These are phyloP conservation scores for Aspergillus clavatus DNA, from an alignment of 2,329 filamentous ascomycete species.

Conservation along the genomic window DNA sequence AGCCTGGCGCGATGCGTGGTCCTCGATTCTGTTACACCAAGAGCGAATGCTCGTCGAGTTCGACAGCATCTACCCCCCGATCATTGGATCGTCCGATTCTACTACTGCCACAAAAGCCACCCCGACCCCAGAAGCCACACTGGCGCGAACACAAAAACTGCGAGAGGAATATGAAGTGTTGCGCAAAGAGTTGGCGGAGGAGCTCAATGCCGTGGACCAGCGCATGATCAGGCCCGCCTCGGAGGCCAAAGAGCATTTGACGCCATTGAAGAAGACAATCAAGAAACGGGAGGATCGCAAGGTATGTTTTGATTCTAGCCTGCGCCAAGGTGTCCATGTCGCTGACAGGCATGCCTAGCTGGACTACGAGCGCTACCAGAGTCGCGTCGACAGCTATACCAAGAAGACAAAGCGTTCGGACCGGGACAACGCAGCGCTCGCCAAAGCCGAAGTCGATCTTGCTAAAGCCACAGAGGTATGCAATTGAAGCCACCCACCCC, in stretches of 20 bases:
- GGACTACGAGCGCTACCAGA: conserved; percentile 74
- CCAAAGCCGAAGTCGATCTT: conserved; percentile 68
- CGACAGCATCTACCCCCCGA: conserved; percentile 70
- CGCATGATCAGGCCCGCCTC: conserved; percentile 66
- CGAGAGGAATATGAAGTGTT: conserved; percentile 66
- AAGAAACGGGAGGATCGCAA: conserved; percentile 81
- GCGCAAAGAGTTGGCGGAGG: conserved; percentile 65
- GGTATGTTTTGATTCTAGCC: conserved; percentile 29
- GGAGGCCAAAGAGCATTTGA: conserved; percentile 63
- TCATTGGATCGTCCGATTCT: conserved; percentile 61
- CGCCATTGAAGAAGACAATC: conserved; percentile 73
- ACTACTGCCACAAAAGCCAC: conserved; percentile 51
- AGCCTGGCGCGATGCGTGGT: conserved; percentile 75
- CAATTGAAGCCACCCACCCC: too few species aligned
- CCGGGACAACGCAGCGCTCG: conserved; percentile 66
- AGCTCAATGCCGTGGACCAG: conserved; percentile 65
- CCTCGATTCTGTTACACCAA: conserved; percentile 65
- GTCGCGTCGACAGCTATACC: conserved; percentile 62
- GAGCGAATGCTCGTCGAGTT: conserved; percentile 63
- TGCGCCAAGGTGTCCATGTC: too few species aligned
- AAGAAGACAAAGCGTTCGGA: conserved; percentile 67
- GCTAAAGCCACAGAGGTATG: conserved; percentile 59
- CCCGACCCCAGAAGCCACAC: conserved; percentile 57
- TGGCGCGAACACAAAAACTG: conserved; percentile 62
- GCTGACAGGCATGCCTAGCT: too few species aligned